phyloP scores from a whole-genome alignment of 2,329 filamentous ascomycete genomes.

The Tolypocladium cylindrosporum region DNA sequence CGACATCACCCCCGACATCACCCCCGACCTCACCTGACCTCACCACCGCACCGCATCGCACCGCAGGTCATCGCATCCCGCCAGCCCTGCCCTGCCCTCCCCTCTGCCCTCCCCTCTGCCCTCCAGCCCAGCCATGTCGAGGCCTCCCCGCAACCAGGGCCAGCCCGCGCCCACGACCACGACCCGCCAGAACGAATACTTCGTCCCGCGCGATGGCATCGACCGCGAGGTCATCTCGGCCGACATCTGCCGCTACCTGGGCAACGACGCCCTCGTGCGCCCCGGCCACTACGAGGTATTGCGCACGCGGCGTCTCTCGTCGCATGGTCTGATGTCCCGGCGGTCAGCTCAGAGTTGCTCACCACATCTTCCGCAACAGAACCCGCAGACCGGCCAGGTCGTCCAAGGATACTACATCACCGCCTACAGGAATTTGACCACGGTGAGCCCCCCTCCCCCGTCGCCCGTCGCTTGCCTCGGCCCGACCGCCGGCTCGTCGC shows the following conservation, averaged over 20 bases:
- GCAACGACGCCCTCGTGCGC: slow-evolving; percentile 71
- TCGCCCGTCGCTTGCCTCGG: background rate
- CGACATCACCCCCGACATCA: slow-evolving; percentile 4
- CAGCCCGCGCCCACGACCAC: slow-evolving; percentile 24
- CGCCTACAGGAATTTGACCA: slow-evolving; percentile 68
- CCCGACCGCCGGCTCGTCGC: background rate
- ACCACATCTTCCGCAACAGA: slow-evolving; percentile 22
- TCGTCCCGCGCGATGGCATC: slow-evolving; percentile 71
- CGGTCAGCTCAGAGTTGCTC: background rate
- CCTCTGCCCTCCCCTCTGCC: background rate
- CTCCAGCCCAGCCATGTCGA: slow-evolving; percentile 23
- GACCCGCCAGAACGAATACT: slow-evolving; percentile 64
- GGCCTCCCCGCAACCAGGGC: slow-evolving; percentile 27
- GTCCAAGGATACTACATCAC: slow-evolving; percentile 69
- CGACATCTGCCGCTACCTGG: slow-evolving; percentile 75
- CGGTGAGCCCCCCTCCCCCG: slow-evolving; percentile 41
- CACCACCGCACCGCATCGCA: slow-evolving; percentile 4
- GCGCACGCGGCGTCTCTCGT: background rate
- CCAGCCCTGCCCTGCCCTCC: background rate
- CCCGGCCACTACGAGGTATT: slow-evolving; percentile 64
- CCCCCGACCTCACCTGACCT: slow-evolving; percentile 5
- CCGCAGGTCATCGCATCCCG: background rate
- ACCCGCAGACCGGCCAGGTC: slow-evolving; percentile 46
- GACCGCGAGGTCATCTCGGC: slow-evolving; percentile 76
- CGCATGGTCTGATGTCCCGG: background rate